Conservation (phyloP, 2,329 filamentous ascomycete genomes). For the Clarireedia paspali region DNA sequence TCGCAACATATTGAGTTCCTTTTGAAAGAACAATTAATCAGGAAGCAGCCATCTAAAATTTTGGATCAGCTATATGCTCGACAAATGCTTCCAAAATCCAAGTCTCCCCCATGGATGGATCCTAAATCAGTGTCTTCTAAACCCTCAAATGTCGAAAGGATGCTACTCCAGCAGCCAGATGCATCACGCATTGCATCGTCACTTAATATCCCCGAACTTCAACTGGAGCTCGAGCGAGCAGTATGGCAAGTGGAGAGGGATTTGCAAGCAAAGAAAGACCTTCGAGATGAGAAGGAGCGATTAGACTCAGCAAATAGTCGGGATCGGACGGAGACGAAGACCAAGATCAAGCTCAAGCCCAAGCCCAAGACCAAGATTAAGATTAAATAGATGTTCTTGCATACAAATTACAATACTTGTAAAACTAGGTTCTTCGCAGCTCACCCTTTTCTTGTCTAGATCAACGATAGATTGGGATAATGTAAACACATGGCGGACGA, state of each 20-base stretch:
- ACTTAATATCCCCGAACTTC: slow-evolving; percentile 61
- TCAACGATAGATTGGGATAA: not conserved
- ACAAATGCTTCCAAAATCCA: slow-evolving; percentile 17
- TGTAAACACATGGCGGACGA: not conserved
- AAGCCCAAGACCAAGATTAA: slow-evolving; percentile 10
- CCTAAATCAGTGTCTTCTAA: slow-evolving; percentile 7
- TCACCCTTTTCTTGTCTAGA: not conserved
- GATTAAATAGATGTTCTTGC: slow-evolving; percentile 1
- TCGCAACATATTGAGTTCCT: slow-evolving; percentile 81
- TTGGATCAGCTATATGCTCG: slow-evolving; percentile 66
- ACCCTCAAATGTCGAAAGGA: slow-evolving; percentile 27
- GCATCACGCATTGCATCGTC: slow-evolving; percentile 51
- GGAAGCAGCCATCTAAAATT: slow-evolving; percentile 53
- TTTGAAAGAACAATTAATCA: slow-evolving; percentile 63
- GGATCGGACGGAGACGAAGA: not conserved
- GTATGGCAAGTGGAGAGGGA: slow-evolving; percentile 61
- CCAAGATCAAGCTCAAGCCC: too few species aligned
- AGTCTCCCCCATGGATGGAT: not conserved
- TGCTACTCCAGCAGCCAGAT: slow-evolving; percentile 43
- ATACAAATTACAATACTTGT: not conserved
- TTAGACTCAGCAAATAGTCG: slow-evolving; percentile 14
- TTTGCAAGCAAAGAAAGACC: slow-evolving; percentile 22
- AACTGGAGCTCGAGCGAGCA: slow-evolving; percentile 66
- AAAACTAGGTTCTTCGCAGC: not conserved
- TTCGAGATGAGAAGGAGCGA: slow-evolving; percentile 19